Evolutionary conservation across 495 filamentous ascomycete genomes (phyloP), one percentile per base, ranked within the genome.

Genomic region (Aspergillus sparsus): DNA sequence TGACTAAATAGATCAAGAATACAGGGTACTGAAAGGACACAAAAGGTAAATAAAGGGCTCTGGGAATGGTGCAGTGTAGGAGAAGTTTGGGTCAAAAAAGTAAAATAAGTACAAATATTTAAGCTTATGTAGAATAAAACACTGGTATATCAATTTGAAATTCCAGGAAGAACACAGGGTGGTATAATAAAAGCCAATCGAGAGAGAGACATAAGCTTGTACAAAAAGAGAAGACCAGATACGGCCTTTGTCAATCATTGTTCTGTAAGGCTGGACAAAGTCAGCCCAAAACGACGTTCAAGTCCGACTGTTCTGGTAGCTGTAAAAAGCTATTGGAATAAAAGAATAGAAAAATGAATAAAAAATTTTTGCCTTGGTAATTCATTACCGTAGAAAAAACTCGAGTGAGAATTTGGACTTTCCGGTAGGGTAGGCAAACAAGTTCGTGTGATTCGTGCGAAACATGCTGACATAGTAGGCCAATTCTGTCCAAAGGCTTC

Each of bases 161-260:
- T 62, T 39, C 50, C 41, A 36, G 18, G 33, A 36, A 47, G 58
- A 64, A 64, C 55, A 56, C 47, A 61, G 62, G 53, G 58, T 64
- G 65, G 65, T 67, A 67, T 67, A 67, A 67, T 57, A 49, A 60
- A 50, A 47, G 52, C 62, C 46, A 58, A 62, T 16, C 49, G 15
- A 18, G 42, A 9, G 32, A 18, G 44, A 57, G 36, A 27, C 9
- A 52, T n/a, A 55, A 18, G 42, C 35, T 16, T 41, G 32, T 59
- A 41, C 52, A 66, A 49, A 49, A 35, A 60, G 35, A 47, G 7
- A 60, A 51, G 3, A 52, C 53, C 6, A 57, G 53, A 31, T 39
- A 37, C 12, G 42, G 35, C 57, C 39, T 62, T 39, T 58, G 33
- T 60, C 55, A 57, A 50, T 36, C 45, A 55, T 53, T 51, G 54